Base-by-base conservation (phyloP, 192 early-diverging fungal species). In the Spinellus fusiger region DNA sequence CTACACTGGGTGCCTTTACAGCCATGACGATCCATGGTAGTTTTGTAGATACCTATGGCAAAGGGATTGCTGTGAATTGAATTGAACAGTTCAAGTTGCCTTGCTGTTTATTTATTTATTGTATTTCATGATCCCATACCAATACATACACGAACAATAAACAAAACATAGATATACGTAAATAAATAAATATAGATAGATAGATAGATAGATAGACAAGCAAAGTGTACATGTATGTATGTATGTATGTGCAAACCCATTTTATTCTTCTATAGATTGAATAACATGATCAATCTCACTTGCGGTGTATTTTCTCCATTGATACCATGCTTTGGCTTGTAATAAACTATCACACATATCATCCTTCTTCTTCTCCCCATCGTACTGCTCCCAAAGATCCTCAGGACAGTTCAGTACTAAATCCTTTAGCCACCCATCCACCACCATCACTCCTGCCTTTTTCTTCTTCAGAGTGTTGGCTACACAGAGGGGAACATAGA, bases 261-360 rank as follows among this genome's bases (percentile, higher is more conserved):
- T n/a, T n/a, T 27, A 13, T 44, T 55, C 6, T 55, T 55, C 25
- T 27, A 8, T 20, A 54, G 29, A 20, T 32, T 55, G 15, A 51
- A 50, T 37, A 28, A 44, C 10, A 12, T 18, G 15, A 7, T 46
- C 27, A 56, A 70, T 47, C 35, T 26, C 37, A 5, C 32, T 46
- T 13, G 50, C n/a, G 22, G 75, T 67, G 54, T 58, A 49, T 5
- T 29, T 32, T 12, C 50, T 60, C 79, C 79, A 81, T 53, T 75
- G 58, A 51, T 63, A 67, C 76, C 79, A 81, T 7, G 79, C 61
- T 5, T 78, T 31, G 15, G 73, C 79, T 31, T 81, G 79, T 54
- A 78, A 12, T 12, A 81, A 33, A 26, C 75, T 67, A 44, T 81
- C 79, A 48, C 79, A 74, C 6, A 81, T 34, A 54, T 81, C 79